Conservation (phyloP, 805 yeast species). For the Kodamaea hsintzibuensis region DNA sequence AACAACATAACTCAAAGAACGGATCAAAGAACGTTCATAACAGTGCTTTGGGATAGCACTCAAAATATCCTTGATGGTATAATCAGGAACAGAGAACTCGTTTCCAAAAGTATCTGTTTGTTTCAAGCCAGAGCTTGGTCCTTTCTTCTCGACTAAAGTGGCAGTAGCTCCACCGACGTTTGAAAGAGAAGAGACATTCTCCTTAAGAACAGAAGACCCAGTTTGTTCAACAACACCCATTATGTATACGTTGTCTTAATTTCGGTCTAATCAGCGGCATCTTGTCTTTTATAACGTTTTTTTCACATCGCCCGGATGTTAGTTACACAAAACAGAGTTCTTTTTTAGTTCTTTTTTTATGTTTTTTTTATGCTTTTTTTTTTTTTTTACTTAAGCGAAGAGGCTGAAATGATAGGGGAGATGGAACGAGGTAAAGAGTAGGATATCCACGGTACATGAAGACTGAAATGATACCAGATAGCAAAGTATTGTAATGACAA, state of each 20-base stretch:
- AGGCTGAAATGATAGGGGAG: neutral
- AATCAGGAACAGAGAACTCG: conserved; percentile 72
- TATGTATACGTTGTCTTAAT: neutral
- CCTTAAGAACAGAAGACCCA: neutral
- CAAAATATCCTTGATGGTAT: conserved; percentile 71
- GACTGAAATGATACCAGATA: neutral
- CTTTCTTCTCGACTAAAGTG: conserved; percentile 10
- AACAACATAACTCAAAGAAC: conserved; percentile 63
- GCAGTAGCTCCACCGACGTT: conserved; percentile 3
- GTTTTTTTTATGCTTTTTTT: conserved; percentile 1
- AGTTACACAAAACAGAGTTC: neutral
- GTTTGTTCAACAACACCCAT: neutral
- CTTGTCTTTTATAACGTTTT: neutral
- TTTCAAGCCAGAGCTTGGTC: conserved; percentile 28
- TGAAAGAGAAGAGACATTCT: conserved; percentile 3
- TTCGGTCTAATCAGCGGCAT: neutral
- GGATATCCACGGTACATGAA: neutral
- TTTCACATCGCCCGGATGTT: neutral
- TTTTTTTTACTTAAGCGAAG: neutral
- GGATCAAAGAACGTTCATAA: conserved; percentile 59
- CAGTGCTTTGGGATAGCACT: conserved; percentile 73
- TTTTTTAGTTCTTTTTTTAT: neutral
- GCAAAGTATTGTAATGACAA: neutral
- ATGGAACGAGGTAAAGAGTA: neutral
- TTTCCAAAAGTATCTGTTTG: conserved; percentile 65